Evolutionary conservation across 345 rosid genomes (phyloP).

Genomic region (Luvunga scandens): DNA sequence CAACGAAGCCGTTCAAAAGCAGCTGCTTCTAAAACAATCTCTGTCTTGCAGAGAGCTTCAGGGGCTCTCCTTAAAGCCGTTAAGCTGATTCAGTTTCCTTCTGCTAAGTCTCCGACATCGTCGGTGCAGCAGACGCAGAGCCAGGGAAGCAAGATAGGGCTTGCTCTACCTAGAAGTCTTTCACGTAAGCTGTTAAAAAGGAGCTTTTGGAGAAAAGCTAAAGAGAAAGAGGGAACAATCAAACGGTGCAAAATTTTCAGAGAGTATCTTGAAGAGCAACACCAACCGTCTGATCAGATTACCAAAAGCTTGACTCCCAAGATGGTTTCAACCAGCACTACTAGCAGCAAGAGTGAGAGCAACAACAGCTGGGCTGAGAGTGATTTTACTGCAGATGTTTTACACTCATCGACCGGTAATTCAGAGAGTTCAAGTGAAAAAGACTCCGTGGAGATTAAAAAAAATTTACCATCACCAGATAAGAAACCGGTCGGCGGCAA

Average conservation of each 20-base stretch:
- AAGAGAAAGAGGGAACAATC: constrained; percentile 21
- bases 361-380: constrained; percentile 42
- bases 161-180: constrained; percentile 39
- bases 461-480: background rate
- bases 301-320: background rate
- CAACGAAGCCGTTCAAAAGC: constrained; percentile 23
- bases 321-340: constrained; percentile 25
- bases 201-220: constrained; percentile 52
- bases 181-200: constrained; percentile 47
- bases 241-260: constrained; percentile 48
- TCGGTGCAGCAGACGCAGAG: constrained; percentile 1
- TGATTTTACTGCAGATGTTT: constrained; percentile 38
- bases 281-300: constrained; percentile 32
- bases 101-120: constrained; percentile 30
- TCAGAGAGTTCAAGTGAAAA: constrained; percentile 28
- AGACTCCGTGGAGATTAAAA: constrained; percentile 33
- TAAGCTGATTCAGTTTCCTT: constrained; percentile 52
- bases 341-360: constrained; percentile 23
- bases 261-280: constrained; percentile 42
- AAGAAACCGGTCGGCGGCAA: constrained; percentile 28
- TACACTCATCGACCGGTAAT: constrained; percentile 38
- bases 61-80: constrained; percentile 58
- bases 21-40: constrained; percentile 39
- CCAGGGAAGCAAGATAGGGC: constrained; percentile 3
- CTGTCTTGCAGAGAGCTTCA: constrained; percentile 64